Evolutionary conservation across 108 stramenopile species (phyloP).

Genomic region (Discostella stelligeroides): DNA sequence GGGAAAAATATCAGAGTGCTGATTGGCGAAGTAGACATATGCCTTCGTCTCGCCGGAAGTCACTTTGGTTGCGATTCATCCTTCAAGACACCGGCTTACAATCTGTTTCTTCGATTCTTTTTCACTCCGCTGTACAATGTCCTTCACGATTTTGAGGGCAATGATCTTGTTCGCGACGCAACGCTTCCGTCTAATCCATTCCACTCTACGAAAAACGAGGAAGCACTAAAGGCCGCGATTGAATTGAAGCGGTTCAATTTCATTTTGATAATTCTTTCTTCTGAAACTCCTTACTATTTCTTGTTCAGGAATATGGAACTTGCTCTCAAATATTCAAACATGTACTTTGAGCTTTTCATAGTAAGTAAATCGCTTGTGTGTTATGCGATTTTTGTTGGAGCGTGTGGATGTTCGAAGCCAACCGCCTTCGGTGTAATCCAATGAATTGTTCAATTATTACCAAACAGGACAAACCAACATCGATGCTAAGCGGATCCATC

Average conservation of each 20-base stretch:
- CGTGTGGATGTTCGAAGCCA: background rate
- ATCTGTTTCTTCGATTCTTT: background rate
- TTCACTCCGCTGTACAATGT: constrained; percentile 6
- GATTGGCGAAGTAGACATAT: constrained; percentile 6
- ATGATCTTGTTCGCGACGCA: background rate
- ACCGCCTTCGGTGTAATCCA: background rate
- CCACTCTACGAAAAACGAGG: background rate
- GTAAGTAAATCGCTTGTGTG: background rate
- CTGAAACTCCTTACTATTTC: background rate
- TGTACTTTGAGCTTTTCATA: background rate
- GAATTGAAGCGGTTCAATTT: background rate
- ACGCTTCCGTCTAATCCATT: background rate
- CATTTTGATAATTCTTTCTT: background rate
- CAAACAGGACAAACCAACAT: background rate
- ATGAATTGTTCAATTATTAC: background rate
- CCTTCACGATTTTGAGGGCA: constrained; percentile 3
- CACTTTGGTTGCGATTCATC: constrained; percentile 12
- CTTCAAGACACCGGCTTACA: background rate
- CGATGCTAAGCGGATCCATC: background rate
- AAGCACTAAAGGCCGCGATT: background rate
- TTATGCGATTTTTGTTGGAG: background rate
- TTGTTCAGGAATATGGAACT: constrained; percentile 1
- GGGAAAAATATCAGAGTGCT: constrained; percentile 16
- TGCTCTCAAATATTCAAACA: constrained; percentile 1
- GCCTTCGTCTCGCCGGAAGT: constrained; percentile 1